Evolutionary conservation across 805 yeast genomes (phyloP).

Genomic region (Lachancea thermotolerans): DNA sequence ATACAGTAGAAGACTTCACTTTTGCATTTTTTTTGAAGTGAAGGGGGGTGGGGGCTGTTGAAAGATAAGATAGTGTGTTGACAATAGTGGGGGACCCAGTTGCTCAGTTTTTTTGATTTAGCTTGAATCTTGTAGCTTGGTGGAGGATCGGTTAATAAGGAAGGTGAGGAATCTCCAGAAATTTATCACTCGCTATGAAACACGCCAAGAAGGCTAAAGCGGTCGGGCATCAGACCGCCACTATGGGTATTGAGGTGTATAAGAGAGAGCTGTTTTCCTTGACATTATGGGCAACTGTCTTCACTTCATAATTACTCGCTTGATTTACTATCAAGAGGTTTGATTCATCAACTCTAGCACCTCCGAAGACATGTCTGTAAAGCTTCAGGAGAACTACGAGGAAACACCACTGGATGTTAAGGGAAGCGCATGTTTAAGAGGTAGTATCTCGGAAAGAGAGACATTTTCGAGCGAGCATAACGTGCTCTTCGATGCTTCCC

Average conservation of each 20-base stretch:
- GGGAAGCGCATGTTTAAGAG: constrained; percentile 1
- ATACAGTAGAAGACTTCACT: too few relatives aligned
- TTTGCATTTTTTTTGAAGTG: too few relatives aligned
- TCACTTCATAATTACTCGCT: too few relatives aligned
- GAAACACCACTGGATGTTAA: constrained; percentile 4
- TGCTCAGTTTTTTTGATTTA: neutral
- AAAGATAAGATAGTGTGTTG: neutral
- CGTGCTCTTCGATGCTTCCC: constrained; percentile 9
- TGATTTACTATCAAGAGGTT: too few relatives aligned
- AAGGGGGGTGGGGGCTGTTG: neutral
- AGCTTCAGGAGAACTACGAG: neutral
- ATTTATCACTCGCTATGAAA: too few relatives aligned
- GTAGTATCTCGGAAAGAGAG: constrained; percentile 16
- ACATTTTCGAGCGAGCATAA: constrained; percentile 10
- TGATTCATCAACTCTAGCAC: neutral
- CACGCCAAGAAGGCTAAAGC: neutral
- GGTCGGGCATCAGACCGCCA: neutral
- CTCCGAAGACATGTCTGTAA: neutral
- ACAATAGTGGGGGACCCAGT: neutral
- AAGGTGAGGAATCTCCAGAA: too few relatives aligned
- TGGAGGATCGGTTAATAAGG: neutral
- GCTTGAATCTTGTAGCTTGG: neutral
- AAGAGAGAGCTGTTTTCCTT: neutral
- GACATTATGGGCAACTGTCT: too few relatives aligned
- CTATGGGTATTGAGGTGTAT: neutral